Percentiles rank a stretch among this genome's conserved stretches.
Conservation (phyloP, 2,329 filamentous ascomycete genomes). For the Bipolaris cookei region DNA sequence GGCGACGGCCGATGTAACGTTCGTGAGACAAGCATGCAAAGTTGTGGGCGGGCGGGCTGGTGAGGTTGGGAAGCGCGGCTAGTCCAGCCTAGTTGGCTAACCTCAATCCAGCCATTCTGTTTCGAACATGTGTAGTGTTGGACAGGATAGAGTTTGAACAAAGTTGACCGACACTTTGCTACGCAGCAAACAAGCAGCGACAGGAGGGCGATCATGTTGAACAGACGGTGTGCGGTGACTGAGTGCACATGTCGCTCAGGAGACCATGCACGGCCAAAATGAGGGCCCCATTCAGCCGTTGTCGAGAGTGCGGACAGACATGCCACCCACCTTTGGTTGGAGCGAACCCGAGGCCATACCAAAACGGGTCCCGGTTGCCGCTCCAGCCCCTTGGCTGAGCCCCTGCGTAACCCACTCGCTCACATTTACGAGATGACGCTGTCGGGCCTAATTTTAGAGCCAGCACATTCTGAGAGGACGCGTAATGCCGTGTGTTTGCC, state of each 20-base stretch:
- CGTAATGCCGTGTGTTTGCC: slow-evolving; percentile 18
- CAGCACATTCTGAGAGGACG: slow-evolving; percentile 22
- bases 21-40: neutral
- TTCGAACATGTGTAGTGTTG: neutral
- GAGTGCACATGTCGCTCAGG: neutral
- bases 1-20: slow-evolving; percentile 3
- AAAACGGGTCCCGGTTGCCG: slow-evolving; percentile 6
- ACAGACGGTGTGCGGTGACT: too few relatives aligned
- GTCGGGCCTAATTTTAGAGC: slow-evolving; percentile 21
- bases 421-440: slow-evolving; percentile 12
- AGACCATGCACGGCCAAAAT: neutral
- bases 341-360: slow-evolving; percentile 6
- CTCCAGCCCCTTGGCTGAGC: slow-evolving; percentile 8
- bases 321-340: slow-evolving; percentile 2
- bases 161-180: neutral
- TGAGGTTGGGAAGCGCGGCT: neutral
- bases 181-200: slow-evolving; percentile 1
- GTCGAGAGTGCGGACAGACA: neutral
- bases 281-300: neutral
- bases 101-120: neutral
- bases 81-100: neutral
- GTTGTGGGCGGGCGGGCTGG: neutral
- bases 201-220: neutral
- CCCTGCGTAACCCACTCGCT: slow-evolving; percentile 9
- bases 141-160: too few relatives aligned